Percentiles rank a stretch among this genome's conserved stretches.
Evolutionary conservation across 108 stramenopile species (phyloP).

Genomic region (Nitzschia palea): DNA sequence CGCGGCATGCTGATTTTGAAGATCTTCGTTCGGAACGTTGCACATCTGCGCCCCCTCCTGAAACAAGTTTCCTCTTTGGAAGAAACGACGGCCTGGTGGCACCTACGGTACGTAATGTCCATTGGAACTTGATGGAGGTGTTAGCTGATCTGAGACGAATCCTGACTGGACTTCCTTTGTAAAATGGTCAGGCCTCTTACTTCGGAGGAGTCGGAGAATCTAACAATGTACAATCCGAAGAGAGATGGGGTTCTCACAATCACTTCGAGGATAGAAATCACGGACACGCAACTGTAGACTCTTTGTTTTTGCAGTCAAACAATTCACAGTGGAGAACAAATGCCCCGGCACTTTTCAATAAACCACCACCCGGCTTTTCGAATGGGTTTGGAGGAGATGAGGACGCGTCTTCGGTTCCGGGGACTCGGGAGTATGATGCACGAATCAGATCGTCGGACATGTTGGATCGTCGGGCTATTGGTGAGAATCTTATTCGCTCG

Average conservation of each 20-base stretch:
- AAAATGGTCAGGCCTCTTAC: neutral
- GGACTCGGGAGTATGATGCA: neutral
- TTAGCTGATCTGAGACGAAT: neutral
- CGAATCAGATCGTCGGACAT: neutral
- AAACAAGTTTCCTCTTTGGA: constrained; percentile 22
- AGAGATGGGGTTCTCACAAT: constrained; percentile 2
- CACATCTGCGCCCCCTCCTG: constrained; percentile 35
- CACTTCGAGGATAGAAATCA: neutral
- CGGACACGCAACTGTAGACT: neutral
- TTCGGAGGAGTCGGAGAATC: neutral
- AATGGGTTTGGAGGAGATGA: neutral
- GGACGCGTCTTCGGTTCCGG: neutral
- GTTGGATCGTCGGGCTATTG: constrained; percentile 19
- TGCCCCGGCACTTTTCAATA: neutral
- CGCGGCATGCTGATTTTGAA: constrained; percentile 4
- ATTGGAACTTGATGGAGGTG: neutral
- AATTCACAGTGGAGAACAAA: neutral
- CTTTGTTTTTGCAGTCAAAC: constrained; percentile 4
- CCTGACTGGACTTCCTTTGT: constrained; percentile 1
- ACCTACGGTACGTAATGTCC: neutral
- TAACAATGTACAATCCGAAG: neutral
- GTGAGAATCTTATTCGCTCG: constrained; percentile 51
- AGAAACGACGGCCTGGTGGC: neutral
- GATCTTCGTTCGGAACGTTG: constrained; percentile 25
- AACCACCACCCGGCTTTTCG: neutral